Evolutionary conservation across 2,329 filamentous ascomycete genomes (phyloP), one percentile per base, ranked within the genome.

Genomic region (Clonostachys sp.): DNA sequence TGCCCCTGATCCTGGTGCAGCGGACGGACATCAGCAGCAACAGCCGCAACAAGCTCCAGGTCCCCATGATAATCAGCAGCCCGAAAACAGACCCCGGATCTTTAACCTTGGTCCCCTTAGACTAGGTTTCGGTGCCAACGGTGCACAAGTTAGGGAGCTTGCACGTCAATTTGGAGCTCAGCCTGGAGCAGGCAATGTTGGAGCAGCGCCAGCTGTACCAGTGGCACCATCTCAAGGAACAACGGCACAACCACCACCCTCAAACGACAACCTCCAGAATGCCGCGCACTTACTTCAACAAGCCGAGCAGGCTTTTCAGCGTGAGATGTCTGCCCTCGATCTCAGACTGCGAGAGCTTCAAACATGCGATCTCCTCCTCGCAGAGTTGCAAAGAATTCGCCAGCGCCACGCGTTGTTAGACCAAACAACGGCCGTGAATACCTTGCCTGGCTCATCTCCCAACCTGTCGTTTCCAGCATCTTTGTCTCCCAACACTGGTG

Each of bases 91-190:
- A 45, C 77, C 83, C 51, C 74, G 83, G 40, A 74, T 89, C 47
- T 84, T 86, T 56, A 86, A 89, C 55, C 68, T 94, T 42, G 89
- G 89, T 1, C 89, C 89, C 3, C 70, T 94, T 34, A 75, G 87
- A 30, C 70, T 94, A 18, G 88, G 86, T 0, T 88, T 92, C 56
- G 88, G 85, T n/a, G 84, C 88, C 72, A 86, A 65, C 63, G 84
- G 66, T 64, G 70, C 77, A 17, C 80, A 89, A 49, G 75, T 89
- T 34, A 77, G 83, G 47, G 84, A 89, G 53, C 70, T 89, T 54
- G 83, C 81, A 6, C 80, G 84, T 50, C 80, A 81, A 50, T 73
- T 88, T 55, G 81, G 80, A 24, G 57, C 53, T 48, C 24, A 30
- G 24, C 24, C 24, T 30, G 24, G 24, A 30, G 83, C 81, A 6